Evolutionary conservation across 2,329 filamentous ascomycete species (phyloP).

Genomic region (Fusarium sp.): DNA sequence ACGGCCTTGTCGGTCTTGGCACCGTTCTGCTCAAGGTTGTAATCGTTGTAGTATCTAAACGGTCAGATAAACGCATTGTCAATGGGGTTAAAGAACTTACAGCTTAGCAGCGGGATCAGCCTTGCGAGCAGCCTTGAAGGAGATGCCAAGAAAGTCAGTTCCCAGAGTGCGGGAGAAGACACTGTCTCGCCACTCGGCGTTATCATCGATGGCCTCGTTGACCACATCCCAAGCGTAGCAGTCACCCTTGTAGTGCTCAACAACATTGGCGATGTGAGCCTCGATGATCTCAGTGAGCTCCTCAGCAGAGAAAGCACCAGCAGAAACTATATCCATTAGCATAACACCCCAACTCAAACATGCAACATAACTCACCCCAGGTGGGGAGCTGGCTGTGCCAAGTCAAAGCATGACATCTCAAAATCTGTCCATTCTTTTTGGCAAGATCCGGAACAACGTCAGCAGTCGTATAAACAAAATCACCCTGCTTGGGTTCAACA

Average conservation of each 20-base stretch:
- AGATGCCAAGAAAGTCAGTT: conserved; percentile 66
- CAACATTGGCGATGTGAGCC: conserved; percentile 70
- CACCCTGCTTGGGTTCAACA: conserved; percentile 66
- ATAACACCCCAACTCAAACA: background rate
- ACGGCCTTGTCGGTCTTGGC: conserved; percentile 60
- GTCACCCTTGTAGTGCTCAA: conserved; percentile 67
- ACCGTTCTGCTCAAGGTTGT: conserved; percentile 68
- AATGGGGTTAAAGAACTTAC: conserved; percentile 34
- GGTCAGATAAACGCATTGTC: too few species aligned
- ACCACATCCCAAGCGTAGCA: conserved; percentile 75
- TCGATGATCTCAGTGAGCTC: conserved; percentile 64
- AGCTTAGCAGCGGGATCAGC: conserved; percentile 68
- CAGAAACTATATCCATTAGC: conserved; percentile 32
- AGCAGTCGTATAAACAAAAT: conserved; percentile 69
- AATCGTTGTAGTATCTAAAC: conserved; percentile 62
- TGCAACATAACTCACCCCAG: conserved; percentile 37
- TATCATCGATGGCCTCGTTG: conserved; percentile 71
- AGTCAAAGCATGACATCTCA: conserved; percentile 72
- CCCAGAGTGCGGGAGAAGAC: conserved; percentile 69
- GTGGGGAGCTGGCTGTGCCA: conserved; percentile 57
- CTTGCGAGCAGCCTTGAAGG: conserved; percentile 66
- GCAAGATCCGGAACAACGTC: conserved; percentile 65
- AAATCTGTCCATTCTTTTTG: conserved; percentile 59
- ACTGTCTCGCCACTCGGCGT: conserved; percentile 63
- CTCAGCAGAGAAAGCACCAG: conserved; percentile 64